Evolutionary conservation across 148 eudicot genomes (phyloP).

Genomic region (Vaccinium macrocarpon): DNA sequence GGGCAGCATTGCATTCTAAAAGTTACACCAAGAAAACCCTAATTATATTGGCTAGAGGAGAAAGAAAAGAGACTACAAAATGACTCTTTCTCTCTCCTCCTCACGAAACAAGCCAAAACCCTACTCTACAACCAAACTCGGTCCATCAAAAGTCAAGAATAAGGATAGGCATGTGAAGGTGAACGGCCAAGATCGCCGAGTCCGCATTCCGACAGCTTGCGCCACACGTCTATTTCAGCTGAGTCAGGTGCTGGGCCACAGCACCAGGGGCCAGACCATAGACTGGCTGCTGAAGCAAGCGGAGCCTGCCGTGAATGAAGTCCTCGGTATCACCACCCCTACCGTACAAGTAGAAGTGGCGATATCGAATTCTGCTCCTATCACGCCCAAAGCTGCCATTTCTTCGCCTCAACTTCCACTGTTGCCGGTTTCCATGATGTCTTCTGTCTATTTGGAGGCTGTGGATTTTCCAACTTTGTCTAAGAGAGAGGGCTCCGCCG

Average conservation of each 20-base stretch:
- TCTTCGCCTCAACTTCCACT: background rate
- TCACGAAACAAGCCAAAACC: background rate
- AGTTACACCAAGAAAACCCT: background rate
- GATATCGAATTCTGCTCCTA: background rate
- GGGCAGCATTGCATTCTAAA: background rate
- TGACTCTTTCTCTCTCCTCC: background rate
- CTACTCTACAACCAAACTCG: background rate
- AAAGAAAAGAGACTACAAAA: background rate
- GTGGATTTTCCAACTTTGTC: background rate
- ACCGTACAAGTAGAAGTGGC: background rate
- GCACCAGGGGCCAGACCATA: background rate
- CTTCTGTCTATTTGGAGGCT: background rate
- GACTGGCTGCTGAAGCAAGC: background rate
- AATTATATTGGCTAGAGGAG: background rate
- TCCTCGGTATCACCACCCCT: background rate
- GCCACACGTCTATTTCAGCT: background rate
- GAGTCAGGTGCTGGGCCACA: slow-evolving; percentile 4
- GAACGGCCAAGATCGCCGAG: background rate
- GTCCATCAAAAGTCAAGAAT: background rate
- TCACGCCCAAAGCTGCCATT: background rate
- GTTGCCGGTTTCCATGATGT: background rate
- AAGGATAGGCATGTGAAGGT: slow-evolving; percentile 6
- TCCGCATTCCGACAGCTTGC: background rate
- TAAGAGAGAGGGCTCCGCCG: background rate
- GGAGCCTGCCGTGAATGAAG: background rate